Percentiles rank a stretch among this genome's conserved stretches.
Evolutionary conservation across 139 green algal species (phyloP).

Genomic region (Chlamydomonas sp.): DNA sequence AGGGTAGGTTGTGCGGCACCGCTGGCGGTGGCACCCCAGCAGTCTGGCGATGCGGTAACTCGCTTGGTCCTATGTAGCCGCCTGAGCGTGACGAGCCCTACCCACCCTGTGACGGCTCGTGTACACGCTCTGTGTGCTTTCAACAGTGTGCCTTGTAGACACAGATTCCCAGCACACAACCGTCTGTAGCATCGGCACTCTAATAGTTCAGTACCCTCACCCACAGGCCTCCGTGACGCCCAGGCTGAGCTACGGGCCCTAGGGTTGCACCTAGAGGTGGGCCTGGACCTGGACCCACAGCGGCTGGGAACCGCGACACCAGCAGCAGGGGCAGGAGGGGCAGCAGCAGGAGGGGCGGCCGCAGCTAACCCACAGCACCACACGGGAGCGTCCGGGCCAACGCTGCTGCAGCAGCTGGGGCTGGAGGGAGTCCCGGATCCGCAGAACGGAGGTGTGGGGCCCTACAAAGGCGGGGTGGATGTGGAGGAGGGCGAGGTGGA

Average conservation of each 20-base stretch:
- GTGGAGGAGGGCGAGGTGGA: background rate
- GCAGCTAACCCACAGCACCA: background rate
- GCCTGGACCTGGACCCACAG: background rate
- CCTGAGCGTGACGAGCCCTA: too few relatives aligned
- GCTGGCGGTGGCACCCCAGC: too few relatives aligned
- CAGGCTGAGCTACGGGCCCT: constrained; percentile 14
- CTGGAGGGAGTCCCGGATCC: background rate
- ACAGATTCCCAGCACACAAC: too few relatives aligned
- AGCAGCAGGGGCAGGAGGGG: too few relatives aligned
- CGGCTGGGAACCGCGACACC: background rate
- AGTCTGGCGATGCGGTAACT: too few relatives aligned
- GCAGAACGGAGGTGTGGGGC: background rate
- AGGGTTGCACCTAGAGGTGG: constrained; percentile 6
- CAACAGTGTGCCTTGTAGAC: too few relatives aligned
- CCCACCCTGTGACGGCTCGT: too few relatives aligned
- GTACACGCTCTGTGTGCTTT: too few relatives aligned
- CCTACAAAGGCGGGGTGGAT: too few relatives aligned
- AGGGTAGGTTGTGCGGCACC: background rate
- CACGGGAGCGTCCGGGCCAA: background rate
- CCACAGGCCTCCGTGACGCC: constrained; percentile 7
- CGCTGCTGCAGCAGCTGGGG: background rate
- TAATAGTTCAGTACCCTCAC: too few relatives aligned
- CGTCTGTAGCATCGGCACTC: too few relatives aligned
- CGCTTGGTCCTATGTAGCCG: too few relatives aligned
- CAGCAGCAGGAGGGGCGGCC: background rate